Evolutionary conservation across 1,284 basidiomycete species (phyloP).

Genomic region (Malassezia furfur): DNA sequence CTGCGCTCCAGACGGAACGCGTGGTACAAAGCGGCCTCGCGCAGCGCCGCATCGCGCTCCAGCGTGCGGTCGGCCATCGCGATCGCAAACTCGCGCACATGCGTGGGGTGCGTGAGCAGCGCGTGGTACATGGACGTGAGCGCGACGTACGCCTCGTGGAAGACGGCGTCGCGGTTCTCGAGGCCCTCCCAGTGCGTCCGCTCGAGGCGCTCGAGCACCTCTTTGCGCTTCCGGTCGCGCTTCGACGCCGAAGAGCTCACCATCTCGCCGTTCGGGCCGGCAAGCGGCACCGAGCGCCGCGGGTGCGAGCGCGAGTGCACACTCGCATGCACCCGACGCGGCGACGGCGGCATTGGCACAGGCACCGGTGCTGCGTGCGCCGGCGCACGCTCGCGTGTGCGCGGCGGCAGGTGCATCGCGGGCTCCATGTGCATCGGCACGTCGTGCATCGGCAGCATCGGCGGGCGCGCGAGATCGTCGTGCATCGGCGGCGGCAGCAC

Average conservation of each 20-base stretch:
- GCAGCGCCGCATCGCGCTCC: slow-evolving; percentile 32
- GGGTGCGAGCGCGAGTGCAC: neutral
- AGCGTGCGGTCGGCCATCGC: slow-evolving; percentile 31
- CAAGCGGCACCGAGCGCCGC: neutral
- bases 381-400: neutral
- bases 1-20: slow-evolving; percentile 41
- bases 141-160: slow-evolving; percentile 35
- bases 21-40: slow-evolving; percentile 34
- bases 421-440: slow-evolving; percentile 1
- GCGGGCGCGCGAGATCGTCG: slow-evolving; percentile 1
- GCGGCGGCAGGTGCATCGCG: neutral
- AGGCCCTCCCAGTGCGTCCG: slow-evolving; percentile 42
- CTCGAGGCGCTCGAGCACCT: slow-evolving; percentile 44
- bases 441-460: neutral
- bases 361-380: neutral
- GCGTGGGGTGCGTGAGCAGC: slow-evolving; percentile 34
- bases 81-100: slow-evolving; percentile 37
- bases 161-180: slow-evolving; percentile 42
- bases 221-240: slow-evolving; percentile 40
- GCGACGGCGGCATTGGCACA: neutral
- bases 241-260: slow-evolving; percentile 8
- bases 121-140: slow-evolving; percentile 33
- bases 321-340: neutral
- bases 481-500: slow-evolving; percentile 4
- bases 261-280: neutral